A percentile compares a stretch with the other conserved stretches of the same genome.
Evolutionary conservation across 805 yeast species (phyloP).

Genomic region (Zygosaccharomyces rouxii): DNA sequence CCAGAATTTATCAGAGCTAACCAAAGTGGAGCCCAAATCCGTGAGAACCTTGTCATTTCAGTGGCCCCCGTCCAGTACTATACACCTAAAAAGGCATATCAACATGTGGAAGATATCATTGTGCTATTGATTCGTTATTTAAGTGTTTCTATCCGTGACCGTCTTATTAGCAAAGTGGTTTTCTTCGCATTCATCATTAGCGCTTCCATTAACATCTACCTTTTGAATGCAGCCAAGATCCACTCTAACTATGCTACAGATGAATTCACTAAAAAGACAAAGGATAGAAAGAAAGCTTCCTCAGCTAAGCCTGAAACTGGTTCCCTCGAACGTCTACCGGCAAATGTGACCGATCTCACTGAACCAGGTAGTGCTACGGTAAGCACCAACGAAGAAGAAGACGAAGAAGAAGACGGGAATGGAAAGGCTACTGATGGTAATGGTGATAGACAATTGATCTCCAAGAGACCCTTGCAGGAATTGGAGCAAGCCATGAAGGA

Average conservation of each 20-base stretch:
- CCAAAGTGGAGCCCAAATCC: slow-evolving; percentile 27
- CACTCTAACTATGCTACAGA: slow-evolving; percentile 44
- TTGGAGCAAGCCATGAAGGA: slow-evolving; percentile 57
- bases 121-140: slow-evolving; percentile 49
- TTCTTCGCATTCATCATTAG: slow-evolving; percentile 70
- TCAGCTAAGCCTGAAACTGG: slow-evolving; percentile 8
- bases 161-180: slow-evolving; percentile 70
- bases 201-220: slow-evolving; percentile 74
- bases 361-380: slow-evolving; percentile 12
- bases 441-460: slow-evolving; percentile 34
- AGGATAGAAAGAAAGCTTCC: slow-evolving; percentile 8
- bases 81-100: slow-evolving; percentile 51
- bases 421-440: slow-evolving; percentile 16
- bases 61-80: slow-evolving; percentile 54
- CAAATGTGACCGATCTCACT: not conserved
- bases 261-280: slow-evolving; percentile 24
- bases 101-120: slow-evolving; percentile 56
- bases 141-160: slow-evolving; percentile 71
- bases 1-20: slow-evolving; percentile 37
- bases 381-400: slow-evolving; percentile 19
- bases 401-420: slow-evolving; percentile 23
- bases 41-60: slow-evolving; percentile 51
- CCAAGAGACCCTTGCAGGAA: slow-evolving; percentile 57
- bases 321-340: not conserved
- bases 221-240: slow-evolving; percentile 78